Evolutionary conservation across 2,329 filamentous ascomycete species (phyloP).

Genomic region (Exophiala lecanii-corni): DNA sequence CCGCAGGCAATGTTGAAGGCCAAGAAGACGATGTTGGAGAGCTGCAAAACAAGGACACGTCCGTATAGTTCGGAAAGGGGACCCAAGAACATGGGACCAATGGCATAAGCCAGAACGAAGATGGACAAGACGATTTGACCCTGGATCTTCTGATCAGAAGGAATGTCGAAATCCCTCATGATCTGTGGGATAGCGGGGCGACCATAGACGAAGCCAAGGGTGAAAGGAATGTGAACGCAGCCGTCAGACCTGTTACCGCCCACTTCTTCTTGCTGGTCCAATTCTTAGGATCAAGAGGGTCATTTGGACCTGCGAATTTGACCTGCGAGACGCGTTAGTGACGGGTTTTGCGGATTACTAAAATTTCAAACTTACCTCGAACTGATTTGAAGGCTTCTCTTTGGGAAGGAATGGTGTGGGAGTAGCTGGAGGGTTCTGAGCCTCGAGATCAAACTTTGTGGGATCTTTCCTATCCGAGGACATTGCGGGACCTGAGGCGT

Average conservation of each 20-base stretch:
- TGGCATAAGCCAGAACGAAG: slow-evolving; percentile 52
- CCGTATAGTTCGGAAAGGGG: slow-evolving; percentile 56
- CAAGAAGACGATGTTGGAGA: slow-evolving; percentile 52
- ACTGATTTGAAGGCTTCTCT: slow-evolving; percentile 44
- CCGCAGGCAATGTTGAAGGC: slow-evolving; percentile 60
- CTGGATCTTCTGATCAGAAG: slow-evolving; percentile 36
- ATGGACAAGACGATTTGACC: slow-evolving; percentile 51
- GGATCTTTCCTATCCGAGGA: slow-evolving; percentile 17
- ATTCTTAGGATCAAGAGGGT: slow-evolving; percentile 48
- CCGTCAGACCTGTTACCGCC: slow-evolving; percentile 51
- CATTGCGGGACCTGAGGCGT: not conserved
- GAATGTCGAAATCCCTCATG: slow-evolving; percentile 50
- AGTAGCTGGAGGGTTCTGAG: slow-evolving; percentile 23
- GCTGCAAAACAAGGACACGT: slow-evolving; percentile 51
- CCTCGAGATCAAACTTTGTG: slow-evolving; percentile 25
- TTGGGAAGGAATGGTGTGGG: slow-evolving; percentile 25
- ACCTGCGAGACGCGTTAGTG: slow-evolving; percentile 30
- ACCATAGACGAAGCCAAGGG: slow-evolving; percentile 62
- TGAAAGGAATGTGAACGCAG: slow-evolving; percentile 58
- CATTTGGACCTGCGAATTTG: slow-evolving; percentile 51
- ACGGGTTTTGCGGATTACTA: not conserved
- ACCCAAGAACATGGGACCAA: slow-evolving; percentile 50
- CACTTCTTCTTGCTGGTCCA: slow-evolving; percentile 57
- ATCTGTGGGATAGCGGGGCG: slow-evolving; percentile 50
- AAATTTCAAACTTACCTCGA: slow-evolving; percentile 38